These are phyloP conservation scores for Persicaria tinctoria DNA, from an alignment of 148 eudicot genomes.

Conservation along the genomic window DNA sequence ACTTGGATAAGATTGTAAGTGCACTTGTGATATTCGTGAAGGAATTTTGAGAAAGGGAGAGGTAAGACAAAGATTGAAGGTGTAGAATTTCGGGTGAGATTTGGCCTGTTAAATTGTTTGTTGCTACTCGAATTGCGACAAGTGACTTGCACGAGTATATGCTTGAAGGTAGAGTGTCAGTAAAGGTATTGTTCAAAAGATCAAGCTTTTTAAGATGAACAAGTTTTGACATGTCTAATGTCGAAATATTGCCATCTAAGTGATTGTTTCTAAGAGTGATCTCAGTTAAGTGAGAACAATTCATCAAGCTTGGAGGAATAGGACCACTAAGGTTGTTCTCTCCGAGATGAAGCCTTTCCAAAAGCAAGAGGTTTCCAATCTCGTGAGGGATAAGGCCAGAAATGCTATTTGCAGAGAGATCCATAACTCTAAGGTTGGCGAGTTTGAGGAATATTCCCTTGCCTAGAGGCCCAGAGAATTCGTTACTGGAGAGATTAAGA, in stretches of 20 bases:
- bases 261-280: conserved; percentile 58
- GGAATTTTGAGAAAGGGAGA: conserved; percentile 64
- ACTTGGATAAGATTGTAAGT: conserved; percentile 35
- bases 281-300: conserved; percentile 45
- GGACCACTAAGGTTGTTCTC: conserved; percentile 26
- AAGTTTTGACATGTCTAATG: conserved; percentile 56
- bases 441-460: neutral
- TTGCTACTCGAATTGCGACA: conserved; percentile 59
- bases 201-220: conserved; percentile 41
- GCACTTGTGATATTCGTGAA: conserved; percentile 53
- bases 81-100: conserved; percentile 35
- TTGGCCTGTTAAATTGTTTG: conserved; percentile 46
- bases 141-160: conserved; percentile 65
- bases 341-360: conserved; percentile 48
- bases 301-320: conserved; percentile 55
- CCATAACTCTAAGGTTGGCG: neutral
- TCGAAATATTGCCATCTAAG: conserved; percentile 52
- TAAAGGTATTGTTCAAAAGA: conserved; percentile 59
- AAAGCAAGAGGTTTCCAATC: conserved; percentile 44
- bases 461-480: conserved; percentile 30
- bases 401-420: conserved; percentile 14
- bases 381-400: conserved; percentile 42
- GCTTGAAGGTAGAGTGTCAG: conserved; percentile 50
- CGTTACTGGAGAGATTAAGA: conserved; percentile 58
- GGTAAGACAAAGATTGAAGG: conserved; percentile 56